A percentile compares a stretch with the other conserved stretches of the same genome.
phyloP scores from a whole-genome alignment of 202 grass and related monocot species.

The Cymbopogon flexuosus region DNA sequence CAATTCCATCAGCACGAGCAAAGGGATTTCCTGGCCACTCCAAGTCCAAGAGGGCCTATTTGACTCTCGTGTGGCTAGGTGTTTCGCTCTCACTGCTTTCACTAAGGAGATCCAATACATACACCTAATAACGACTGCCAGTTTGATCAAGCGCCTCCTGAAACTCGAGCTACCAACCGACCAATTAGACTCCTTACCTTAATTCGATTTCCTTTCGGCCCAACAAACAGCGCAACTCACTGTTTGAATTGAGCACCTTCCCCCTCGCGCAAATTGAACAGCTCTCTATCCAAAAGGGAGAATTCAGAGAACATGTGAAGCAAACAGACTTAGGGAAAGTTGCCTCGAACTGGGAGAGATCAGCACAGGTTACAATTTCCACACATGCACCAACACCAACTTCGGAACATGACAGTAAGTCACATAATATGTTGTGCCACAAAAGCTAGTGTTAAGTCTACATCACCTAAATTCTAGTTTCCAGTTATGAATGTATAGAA shows the following conservation, averaged over 20 bases:
- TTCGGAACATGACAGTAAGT: neutral
- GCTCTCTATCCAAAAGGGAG: neutral
- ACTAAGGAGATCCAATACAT: neutral
- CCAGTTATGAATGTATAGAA: neutral
- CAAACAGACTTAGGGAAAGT: neutral
- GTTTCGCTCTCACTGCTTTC: neutral
- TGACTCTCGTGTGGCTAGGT: neutral
- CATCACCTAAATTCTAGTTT: constrained; percentile 14
- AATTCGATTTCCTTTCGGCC: neutral
- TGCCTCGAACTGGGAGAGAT: neutral
- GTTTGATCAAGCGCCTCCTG: neutral
- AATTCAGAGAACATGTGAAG: neutral
- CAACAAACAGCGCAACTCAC: neutral
- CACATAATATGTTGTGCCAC: neutral
- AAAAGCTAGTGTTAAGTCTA: neutral
- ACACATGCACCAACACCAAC: neutral
- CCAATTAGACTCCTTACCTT: neutral
- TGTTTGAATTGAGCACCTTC: neutral
- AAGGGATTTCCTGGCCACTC: neutral
- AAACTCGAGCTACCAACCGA: neutral
- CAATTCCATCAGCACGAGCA: neutral
- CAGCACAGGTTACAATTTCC: neutral
- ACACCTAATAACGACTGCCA: neutral
- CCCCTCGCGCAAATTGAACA: neutral
- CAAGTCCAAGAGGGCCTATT: neutral